phyloP scores from a whole-genome alignment of 306 rosid species.

The Dryas alaskensis region DNA sequence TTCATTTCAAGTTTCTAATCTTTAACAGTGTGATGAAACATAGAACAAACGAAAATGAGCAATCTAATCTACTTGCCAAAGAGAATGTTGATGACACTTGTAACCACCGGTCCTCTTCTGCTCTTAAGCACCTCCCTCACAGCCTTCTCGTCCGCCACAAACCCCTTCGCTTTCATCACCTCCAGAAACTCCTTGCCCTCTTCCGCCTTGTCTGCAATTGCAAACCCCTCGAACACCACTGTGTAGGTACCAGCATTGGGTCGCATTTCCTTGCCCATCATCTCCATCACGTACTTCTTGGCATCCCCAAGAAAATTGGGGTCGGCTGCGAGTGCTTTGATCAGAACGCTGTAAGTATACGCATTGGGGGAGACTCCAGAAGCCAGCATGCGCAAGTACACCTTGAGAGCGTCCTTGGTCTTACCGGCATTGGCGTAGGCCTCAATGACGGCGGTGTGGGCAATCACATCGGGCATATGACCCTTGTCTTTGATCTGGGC shows the following conservation, averaged over 20 bases:
- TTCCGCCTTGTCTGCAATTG: slow-evolving; percentile 35
- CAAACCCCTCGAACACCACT: slow-evolving; percentile 59
- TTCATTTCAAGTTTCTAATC: slow-evolving; percentile 1
- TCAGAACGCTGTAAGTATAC: slow-evolving; percentile 59
- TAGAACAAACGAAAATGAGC: neutral
- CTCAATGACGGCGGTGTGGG: slow-evolving; percentile 62
- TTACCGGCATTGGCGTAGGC: slow-evolving; percentile 63
- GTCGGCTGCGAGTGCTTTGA: slow-evolving; percentile 49
- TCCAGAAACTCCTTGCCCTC: slow-evolving; percentile 52
- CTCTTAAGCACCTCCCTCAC: slow-evolving; percentile 43
- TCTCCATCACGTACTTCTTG: slow-evolving; percentile 52
- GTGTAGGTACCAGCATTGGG: slow-evolving; percentile 62
- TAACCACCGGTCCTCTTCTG: slow-evolving; percentile 45
- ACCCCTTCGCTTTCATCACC: slow-evolving; percentile 52
- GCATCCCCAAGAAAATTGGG: slow-evolving; percentile 43
- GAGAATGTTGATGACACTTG: slow-evolving; percentile 55
- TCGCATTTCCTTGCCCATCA: slow-evolving; percentile 61
- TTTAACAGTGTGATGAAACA: too few species aligned
- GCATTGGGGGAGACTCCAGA: slow-evolving; percentile 67
- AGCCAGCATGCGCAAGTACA: slow-evolving; percentile 65
- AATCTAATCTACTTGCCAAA: slow-evolving; percentile 38
- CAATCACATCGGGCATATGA: slow-evolving; percentile 75
- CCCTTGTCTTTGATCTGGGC: slow-evolving; percentile 72
- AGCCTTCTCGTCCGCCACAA: slow-evolving; percentile 60
- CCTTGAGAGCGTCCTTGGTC: slow-evolving; percentile 66